Base-by-base conservation (phyloP, 805 yeast genomes). In the Candida ovalis region DNA sequence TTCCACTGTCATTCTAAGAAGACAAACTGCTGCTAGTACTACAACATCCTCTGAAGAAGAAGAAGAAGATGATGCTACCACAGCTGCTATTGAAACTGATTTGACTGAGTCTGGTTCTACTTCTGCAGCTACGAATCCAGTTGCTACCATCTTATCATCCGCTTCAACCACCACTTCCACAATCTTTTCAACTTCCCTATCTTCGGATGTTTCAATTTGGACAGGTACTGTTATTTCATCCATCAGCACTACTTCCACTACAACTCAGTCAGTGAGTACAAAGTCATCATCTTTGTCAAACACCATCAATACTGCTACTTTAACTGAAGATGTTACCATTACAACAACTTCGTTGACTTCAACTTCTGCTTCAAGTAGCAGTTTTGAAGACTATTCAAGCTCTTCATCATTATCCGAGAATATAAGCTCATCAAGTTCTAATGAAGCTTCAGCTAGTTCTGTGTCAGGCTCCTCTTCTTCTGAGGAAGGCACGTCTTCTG, bases 221-320 rank as follows among this genome's bases (percentile, higher is more conserved):
- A 33, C 53, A 1, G 55, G 55, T 28, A 49, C 55, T 8, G n/a
- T 52, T 18, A 45, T 43, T 15, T 30, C 49, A 4, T 36, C 53
- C 8, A 17, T 52, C 10, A 18, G 33, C 5, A n/a, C 25, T 1
- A 22, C 42, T 7, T 17, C 52, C 3, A 5, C 33, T 3, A 24
- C 48, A 2, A 30, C 43, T 13, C n/a, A 4, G 13, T 12, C 43
- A 4, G 23, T 49, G n/a, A 17, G 41, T 3, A 49, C 53, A 7
- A 36, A 42, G 22, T 45, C 68, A 3, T 52, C 53, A 19, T 53
- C 66, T 18, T 51, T 58, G 45, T 40, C 64, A 2, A 49, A 47
- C 12, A 56, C 67, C n/a, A 63, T 67, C 48, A 50, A 62, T 30
- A 48, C 63, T 9, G 44, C 57, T 1, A 47, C 58, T 4, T 54